Evolutionary conservation across 2,329 filamentous ascomycete species (phyloP), one percentile per base, ranked within the genome.

Genomic region (Venturia asperata): DNA sequence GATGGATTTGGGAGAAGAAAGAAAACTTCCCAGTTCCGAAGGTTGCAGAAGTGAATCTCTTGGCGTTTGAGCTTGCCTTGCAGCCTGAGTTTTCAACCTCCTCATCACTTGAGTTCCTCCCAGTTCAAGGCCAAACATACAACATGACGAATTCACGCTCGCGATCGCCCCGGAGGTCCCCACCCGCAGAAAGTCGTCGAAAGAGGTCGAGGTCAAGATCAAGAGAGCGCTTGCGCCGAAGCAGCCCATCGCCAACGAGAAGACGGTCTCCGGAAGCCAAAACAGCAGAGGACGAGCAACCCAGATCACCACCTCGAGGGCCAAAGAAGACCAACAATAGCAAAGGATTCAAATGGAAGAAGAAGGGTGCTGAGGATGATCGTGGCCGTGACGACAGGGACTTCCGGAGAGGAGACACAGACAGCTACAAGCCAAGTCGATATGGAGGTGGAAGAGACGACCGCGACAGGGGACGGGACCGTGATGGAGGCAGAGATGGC

Each of bases 311-410:
- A 49, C 30, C 47, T 15, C 47, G 61, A 37, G 58, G 58, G 1
- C 55, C 55, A n/a, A 65, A 62, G 34, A 63, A 58, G 39, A 3
- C 60, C n/a, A 45, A 63, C 39, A 43, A 58, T 21, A 62, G 55
- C 19, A 61, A 62, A 55, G 64, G 55, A 34, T 66, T 66, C 41
- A 66, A 66, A 58, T 66, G 58, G 62, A 66, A 66, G 62, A 69
- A 42, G 67, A 67, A 47, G 66, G 72, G 73, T 7, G 74, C 76
- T 45, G 77, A 80, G 45, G 76, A 78, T 47, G 79, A 82, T 55
- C 34, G 69, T 30, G 71, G 45, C 19, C 67, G 69, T 43, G 70
- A 70, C 55, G 69, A 71, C 49, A 42, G 68, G 17, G 67, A 65
- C 17, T 30, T 21, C 19, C 64, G 64, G 42, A 15, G 47, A 39